Evolutionary conservation across 768 basidiomycete species (phyloP).

Genomic region (Jaapia argillacea): DNA sequence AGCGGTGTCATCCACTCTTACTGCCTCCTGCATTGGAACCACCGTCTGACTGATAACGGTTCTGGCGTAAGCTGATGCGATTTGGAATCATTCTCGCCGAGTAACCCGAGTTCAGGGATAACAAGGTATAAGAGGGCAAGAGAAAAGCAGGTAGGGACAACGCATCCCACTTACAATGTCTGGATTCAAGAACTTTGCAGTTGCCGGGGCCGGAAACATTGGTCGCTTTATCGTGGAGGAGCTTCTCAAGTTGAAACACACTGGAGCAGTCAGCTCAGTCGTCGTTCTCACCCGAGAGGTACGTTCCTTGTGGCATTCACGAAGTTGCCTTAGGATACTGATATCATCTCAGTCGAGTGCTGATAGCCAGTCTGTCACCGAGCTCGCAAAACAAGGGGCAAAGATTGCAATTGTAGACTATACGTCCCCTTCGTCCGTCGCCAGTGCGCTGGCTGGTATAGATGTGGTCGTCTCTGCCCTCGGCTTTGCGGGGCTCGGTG

Average conservation of each 20-base stretch:
- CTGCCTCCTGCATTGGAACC: too few species aligned
- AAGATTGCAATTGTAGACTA: conserved; percentile 8
- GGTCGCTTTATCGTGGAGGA: conserved; percentile 10
- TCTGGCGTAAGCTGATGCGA: too few species aligned
- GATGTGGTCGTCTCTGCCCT: conserved; percentile 10
- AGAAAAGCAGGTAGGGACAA: too few species aligned
- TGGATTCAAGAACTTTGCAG: conserved; percentile 4
- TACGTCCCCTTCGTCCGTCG: conserved; percentile 4
- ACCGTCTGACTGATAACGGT: too few species aligned
- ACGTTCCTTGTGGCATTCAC: neutral
- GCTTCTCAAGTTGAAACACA: conserved; percentile 8
- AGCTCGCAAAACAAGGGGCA: conserved; percentile 7
- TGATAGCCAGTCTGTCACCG: neutral
- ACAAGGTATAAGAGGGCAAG: too few species aligned
- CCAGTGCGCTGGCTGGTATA: conserved; percentile 3
- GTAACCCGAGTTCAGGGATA: too few species aligned
- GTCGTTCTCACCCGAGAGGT: conserved; percentile 9
- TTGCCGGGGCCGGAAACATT: conserved; percentile 9
- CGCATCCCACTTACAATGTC: too few species aligned
- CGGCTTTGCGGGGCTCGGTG: neutral
- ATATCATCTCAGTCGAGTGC: too few species aligned
- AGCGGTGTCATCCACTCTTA: too few species aligned
- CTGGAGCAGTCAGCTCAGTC: conserved; percentile 6
- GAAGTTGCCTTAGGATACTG: neutral
- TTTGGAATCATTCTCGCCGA: too few species aligned